Evolutionary conservation across 768 basidiomycete species (phyloP).

Genomic region (Mycena pura): DNA sequence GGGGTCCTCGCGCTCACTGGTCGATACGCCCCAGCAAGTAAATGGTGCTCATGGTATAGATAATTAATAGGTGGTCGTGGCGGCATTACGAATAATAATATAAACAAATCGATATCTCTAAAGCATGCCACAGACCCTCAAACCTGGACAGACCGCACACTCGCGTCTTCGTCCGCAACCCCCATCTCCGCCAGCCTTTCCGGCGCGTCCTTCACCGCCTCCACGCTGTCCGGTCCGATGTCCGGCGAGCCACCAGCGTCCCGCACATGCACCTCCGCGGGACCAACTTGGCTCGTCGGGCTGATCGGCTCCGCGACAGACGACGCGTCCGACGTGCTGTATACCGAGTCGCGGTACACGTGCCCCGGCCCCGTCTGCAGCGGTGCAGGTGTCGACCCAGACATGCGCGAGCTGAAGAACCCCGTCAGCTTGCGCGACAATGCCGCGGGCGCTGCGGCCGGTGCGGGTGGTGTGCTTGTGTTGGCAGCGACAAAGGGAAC

Average conservation of each 20-base stretch:
- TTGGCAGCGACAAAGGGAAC: conserved; percentile 27
- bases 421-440: conserved; percentile 73
- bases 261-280: conserved; percentile 34
- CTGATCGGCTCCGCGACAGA: conserved; percentile 66
- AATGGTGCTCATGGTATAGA: no score
- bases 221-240: conserved; percentile 5
- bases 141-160: conserved; percentile 9
- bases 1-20: no score
- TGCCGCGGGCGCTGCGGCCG: conserved; percentile 47
- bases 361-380: conserved; percentile 41
- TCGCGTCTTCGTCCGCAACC: conserved; percentile 3
- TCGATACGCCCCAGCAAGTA: no score
- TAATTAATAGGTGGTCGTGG: no score
- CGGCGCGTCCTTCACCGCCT: conserved; percentile 3
- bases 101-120: conserved; percentile 12
- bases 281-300: conserved; percentile 49
- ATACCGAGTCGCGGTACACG: conserved; percentile 48
- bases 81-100: conserved; percentile 18
- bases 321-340: conserved; percentile 64
- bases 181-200: no score
- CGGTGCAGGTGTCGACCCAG: conserved; percentile 34
- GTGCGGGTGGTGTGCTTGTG: not conserved
- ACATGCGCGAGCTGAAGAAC: conserved; percentile 66
- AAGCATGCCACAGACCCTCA: not conserved
- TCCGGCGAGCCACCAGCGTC: conserved; percentile 40